Evolutionary conservation across 2,329 filamentous ascomycete species (phyloP).

Genomic region (Penicillium sp.): DNA sequence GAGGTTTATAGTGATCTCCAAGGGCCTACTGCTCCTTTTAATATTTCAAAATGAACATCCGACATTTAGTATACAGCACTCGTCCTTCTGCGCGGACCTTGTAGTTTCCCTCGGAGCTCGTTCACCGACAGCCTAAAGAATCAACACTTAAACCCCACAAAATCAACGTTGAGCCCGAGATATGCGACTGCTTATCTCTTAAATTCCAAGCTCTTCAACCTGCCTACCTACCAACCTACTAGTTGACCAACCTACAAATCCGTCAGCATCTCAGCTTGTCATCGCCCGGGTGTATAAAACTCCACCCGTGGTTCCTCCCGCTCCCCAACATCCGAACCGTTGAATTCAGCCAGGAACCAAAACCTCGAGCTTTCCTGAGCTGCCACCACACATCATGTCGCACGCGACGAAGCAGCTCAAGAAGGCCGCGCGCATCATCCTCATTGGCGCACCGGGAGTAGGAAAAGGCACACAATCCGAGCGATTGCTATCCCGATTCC

Average conservation of each 20-base stretch:
- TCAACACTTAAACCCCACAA: conserved; percentile 31
- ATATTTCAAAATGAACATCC: too few species aligned
- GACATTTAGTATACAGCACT: too few species aligned
- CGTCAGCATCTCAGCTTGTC: conserved; percentile 4
- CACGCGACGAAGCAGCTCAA: conserved; percentile 58
- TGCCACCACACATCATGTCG: conserved; percentile 26
- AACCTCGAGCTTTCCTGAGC: not conserved
- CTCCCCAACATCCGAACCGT: conserved; percentile 4
- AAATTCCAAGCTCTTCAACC: conserved; percentile 6
- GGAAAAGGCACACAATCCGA: conserved; percentile 97
- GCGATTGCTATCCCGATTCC: conserved; percentile 81
- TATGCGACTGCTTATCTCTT: conserved; percentile 9
- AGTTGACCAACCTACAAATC: not conserved
- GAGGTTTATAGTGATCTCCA: not conserved
- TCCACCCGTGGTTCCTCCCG: not conserved
- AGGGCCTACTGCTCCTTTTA: too few species aligned
- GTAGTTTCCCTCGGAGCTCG: conserved; percentile 19
- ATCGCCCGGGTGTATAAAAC: not conserved
- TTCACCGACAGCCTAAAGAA: conserved; percentile 39
- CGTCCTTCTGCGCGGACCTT: not conserved
- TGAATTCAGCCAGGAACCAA: conserved; percentile 3
- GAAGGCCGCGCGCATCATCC: conserved; percentile 86
- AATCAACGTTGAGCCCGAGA: conserved; percentile 17
- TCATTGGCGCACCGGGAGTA: conserved; percentile 93
- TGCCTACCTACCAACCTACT: not conserved